Base-by-base conservation (phyloP, 2,329 filamentous ascomycete species). In the Beauveria caledonica region DNA sequence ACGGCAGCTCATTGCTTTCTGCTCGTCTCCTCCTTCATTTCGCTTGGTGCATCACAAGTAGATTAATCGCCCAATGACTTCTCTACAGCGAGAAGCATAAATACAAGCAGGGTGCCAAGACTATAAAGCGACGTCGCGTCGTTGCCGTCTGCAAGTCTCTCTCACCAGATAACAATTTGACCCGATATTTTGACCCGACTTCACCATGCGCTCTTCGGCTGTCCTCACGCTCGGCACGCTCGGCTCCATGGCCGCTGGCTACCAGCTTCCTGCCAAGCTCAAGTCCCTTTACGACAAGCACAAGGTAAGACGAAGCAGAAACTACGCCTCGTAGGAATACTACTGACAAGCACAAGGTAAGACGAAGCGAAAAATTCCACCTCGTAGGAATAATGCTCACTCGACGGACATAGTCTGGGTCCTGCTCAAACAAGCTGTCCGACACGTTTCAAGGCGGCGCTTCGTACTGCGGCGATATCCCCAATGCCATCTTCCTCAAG, bases 401-500 rank as follows among this genome's bases (percentile, higher is more conserved):
- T 5, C 15, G 3, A 1, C 13, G 40, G 1, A 13, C 2, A 59
- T 2, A 59, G 57, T 59, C 57, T 7, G 57, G 57, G 8, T 36
- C 57, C 1, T 59, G 57, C 49, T 48, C 49, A n/a, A 59, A 59
- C 48, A 59, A 59, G 40, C 49, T 59, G 17, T 17, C 57, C 6
- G 40, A 19, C 5, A 1, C 39, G 8, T 59, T 59, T 3, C 36
- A 9, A 2, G 49, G 48, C 21, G 40, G 40, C 8, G 40, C 57
- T 2, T 40, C 49, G 6, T 61, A 57, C 60, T 59, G 60, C 44
- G 60, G 60, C 9, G 60, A 62, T 29, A 62, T 62, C 23, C 45
- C 40, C 57, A 69, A 71, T 17, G 70, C 73, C 21, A 70, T 81
- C 51, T 81, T 75, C 66, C 65, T 81, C 6, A 73, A 75, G 53